Evolutionary conservation across 1,284 basidiomycete genomes (phyloP).

Genomic region (Trichosporon coremiiforme): DNA sequence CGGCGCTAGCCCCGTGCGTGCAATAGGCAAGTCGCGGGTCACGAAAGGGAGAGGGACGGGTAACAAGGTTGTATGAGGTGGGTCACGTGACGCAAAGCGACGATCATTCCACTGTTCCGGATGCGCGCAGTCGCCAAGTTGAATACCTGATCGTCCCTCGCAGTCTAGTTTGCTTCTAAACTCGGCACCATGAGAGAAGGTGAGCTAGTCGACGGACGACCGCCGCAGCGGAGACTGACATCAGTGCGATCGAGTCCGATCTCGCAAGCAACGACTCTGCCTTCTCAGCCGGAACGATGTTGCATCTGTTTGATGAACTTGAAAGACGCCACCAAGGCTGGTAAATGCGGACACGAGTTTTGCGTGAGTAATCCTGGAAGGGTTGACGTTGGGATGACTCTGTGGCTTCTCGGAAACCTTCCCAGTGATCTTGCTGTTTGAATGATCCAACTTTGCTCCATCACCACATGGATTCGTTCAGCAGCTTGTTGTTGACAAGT

Average conservation of each 20-base stretch:
- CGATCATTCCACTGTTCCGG: conserved; percentile 17
- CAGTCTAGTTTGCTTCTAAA: conserved; percentile 3
- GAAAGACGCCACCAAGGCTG: conserved; percentile 74
- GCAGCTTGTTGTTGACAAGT: neutral
- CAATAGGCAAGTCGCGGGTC: neutral
- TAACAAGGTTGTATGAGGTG: conserved; percentile 2
- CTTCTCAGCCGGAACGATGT: conserved; percentile 41
- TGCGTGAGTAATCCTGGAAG: conserved; percentile 56
- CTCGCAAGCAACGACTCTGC: conserved; percentile 6
- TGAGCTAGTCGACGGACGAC: neutral
- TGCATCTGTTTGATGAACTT: conserved; percentile 75
- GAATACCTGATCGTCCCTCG: neutral
- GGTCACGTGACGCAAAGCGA: neutral
- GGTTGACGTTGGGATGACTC: neutral
- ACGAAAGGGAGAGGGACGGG: neutral
- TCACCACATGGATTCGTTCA: neutral
- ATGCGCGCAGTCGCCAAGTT: neutral
- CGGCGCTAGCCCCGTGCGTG: neutral
- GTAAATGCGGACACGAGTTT: conserved; percentile 77
- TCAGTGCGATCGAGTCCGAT: conserved; percentile 8
- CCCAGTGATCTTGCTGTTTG: too few relatives aligned
- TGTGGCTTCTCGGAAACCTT: neutral
- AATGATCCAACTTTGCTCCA: neutral
- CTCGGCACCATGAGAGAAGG: conserved; percentile 11
- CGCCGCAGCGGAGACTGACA: neutral